These are phyloP conservation scores for Cucurbita moschata DNA, from an alignment of 306 rosid genomes.

Conservation along the genomic window DNA sequence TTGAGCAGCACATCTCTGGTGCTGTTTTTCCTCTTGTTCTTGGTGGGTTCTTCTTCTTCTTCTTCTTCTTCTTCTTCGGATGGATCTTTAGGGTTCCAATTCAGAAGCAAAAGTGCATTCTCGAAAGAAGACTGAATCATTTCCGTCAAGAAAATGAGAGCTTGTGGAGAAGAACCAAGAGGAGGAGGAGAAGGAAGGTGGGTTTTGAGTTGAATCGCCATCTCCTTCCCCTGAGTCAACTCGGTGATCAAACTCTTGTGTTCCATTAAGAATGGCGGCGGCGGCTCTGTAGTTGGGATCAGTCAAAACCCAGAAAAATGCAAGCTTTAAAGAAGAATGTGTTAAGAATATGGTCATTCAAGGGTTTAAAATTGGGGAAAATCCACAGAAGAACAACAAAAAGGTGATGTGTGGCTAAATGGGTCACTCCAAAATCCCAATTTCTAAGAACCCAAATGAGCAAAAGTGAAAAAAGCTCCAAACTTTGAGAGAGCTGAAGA, in stretches of 20 bases:
- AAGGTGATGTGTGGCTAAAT: neutral
- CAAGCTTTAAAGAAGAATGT: neutral
- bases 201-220: conserved; percentile 28
- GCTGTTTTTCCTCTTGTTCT: conserved; percentile 7
- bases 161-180: conserved; percentile 6
- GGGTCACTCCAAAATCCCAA: neutral
- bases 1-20: conserved; percentile 18
- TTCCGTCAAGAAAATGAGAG: conserved; percentile 20
- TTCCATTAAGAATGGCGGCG: neutral
- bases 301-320: neutral
- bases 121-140: conserved; percentile 31
- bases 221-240: conserved; percentile 33
- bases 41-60: conserved; percentile 7
- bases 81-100: conserved; percentile 10
- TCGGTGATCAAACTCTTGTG: conserved; percentile 26
- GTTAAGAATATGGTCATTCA: neutral
- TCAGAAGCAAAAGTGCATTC: conserved; percentile 25
- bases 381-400: neutral
- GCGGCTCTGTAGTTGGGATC: neutral
- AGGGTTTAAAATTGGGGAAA: neutral
- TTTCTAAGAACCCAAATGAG: too few species aligned
- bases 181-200: conserved; percentile 19
- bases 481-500: neutral
- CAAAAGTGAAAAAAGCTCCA: neutral
- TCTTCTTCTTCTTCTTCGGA: conserved; percentile 17